Evolutionary conservation across 169 alveolate species (phyloP).

Genomic region (Plasmodium cynomolgi): DNA sequence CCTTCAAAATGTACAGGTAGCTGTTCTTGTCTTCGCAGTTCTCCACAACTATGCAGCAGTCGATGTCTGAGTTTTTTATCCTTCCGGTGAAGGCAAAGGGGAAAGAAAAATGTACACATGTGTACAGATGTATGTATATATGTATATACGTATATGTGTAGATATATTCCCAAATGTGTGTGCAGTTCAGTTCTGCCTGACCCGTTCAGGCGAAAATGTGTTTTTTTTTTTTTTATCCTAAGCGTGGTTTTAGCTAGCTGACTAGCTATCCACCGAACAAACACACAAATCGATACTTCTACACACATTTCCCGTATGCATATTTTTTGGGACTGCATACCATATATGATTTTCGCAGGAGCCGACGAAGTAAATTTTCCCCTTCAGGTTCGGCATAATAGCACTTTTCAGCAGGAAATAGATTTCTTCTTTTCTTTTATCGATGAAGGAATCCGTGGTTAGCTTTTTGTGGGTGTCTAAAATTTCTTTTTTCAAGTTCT

Average conservation of each 20-base stretch:
- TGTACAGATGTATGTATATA: not conserved
- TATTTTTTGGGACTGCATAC: slow-evolving; percentile 6
- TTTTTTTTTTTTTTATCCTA: not conserved
- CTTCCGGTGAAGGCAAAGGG: not conserved
- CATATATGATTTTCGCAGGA: slow-evolving; percentile 72
- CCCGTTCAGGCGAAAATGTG: not conserved
- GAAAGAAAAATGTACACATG: not conserved
- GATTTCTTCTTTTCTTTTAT: slow-evolving; percentile 65
- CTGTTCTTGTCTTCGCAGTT: slow-evolving; percentile 71
- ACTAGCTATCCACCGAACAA: not conserved
- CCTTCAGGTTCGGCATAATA: slow-evolving; percentile 63
- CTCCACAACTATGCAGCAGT: slow-evolving; percentile 69
- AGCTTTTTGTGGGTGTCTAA: slow-evolving; percentile 42
- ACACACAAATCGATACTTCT: not conserved
- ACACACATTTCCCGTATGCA: not conserved
- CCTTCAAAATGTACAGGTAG: slow-evolving; percentile 51
- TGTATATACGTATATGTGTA: not conserved
- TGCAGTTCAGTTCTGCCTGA: slow-evolving; percentile 4
- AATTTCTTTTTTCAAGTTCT: slow-evolving; percentile 57
- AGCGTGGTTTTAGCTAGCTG: not conserved
- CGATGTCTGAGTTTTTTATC: slow-evolving; percentile 73
- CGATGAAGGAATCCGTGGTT: slow-evolving; percentile 60
- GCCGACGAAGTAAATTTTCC: slow-evolving; percentile 64
- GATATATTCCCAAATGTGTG: not conserved
- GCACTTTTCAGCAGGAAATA: slow-evolving; percentile 51